A percentile compares a stretch with the other conserved stretches of the same genome.
Conservation (phyloP, 1,139 yeast genomes). For the Saccharomycopsis hybrid region DNA sequence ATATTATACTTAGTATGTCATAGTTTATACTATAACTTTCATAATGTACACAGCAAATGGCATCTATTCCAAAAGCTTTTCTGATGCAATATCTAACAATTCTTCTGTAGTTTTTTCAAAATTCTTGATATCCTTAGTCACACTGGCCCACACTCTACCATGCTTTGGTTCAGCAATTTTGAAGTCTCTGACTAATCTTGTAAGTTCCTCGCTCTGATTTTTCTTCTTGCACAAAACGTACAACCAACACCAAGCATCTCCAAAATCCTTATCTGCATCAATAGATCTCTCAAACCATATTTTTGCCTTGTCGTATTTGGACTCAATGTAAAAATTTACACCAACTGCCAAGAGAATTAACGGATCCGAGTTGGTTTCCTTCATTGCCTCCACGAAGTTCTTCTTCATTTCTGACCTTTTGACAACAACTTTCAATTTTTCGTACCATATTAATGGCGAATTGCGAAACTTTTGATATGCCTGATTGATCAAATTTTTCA, state of each 20-base stretch:
- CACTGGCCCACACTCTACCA: constrained; percentile 52
- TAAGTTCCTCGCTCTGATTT: constrained; percentile 29
- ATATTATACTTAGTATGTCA: no score
- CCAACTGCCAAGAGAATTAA: constrained; percentile 61
- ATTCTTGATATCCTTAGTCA: constrained; percentile 40
- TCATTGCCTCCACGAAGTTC: constrained; percentile 66
- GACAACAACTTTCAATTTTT: constrained; percentile 45
- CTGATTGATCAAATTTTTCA: constrained; percentile 48
- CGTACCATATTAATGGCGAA: constrained; percentile 59
- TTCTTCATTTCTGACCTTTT: constrained; percentile 55
- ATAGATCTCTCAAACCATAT: constrained; percentile 75
- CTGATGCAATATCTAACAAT: constrained; percentile 30
- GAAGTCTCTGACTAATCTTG: constrained; percentile 30
- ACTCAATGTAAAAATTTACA: constrained; percentile 59
- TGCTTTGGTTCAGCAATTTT: constrained; percentile 44
- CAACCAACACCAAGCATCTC: constrained; percentile 77
- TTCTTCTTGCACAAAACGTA: constrained; percentile 37
- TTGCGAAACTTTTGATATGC: constrained; percentile 57
- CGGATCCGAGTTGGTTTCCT: constrained; percentile 55
- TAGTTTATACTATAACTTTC: no score
- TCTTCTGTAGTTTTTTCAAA: constrained; percentile 35
- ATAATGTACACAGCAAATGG: no score
- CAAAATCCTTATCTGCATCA: constrained; percentile 47
- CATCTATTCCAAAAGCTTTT: constrained; percentile 17
- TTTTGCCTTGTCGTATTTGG: constrained; percentile 57